phyloP scores from a whole-genome alignment of 441 rosid genomes.

The Adansonia rubrostipa region DNA sequence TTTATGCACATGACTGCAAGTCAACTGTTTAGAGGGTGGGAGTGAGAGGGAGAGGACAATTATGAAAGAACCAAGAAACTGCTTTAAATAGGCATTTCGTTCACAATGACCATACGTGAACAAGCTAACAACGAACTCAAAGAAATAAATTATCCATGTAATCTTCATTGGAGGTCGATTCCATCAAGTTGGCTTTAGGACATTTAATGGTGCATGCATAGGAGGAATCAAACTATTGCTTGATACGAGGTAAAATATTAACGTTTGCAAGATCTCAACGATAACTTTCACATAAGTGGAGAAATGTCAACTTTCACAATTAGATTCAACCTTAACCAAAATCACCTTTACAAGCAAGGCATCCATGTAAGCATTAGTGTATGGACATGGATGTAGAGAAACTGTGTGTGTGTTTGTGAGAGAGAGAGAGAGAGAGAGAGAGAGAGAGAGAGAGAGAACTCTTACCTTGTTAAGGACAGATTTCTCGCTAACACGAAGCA shows the following conservation, averaged over 20 bases:
- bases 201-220: not conserved
- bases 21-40: not conserved
- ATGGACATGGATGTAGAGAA: too few species aligned
- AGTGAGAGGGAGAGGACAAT: too few species aligned
- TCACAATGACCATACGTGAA: not conserved
- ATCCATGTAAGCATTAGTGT: not conserved
- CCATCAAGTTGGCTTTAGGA: not conserved
- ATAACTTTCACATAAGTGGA: not conserved
- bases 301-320: not conserved
- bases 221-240: not conserved
- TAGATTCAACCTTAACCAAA: not conserved
- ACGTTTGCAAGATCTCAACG: not conserved
- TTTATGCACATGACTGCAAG: constrained; percentile 6
- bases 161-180: not conserved
- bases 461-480: constrained; percentile 81
- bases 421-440: not conserved
- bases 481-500: constrained; percentile 85
- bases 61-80: not conserved
- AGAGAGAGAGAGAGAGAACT: not conserved
- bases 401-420: too few species aligned
- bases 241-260: not conserved
- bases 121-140: not conserved
- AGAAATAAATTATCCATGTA: not conserved
- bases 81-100: not conserved
- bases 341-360: not conserved